Conservation (phyloP, 139 green algal genomes). For the Gonium pectorale region DNA sequence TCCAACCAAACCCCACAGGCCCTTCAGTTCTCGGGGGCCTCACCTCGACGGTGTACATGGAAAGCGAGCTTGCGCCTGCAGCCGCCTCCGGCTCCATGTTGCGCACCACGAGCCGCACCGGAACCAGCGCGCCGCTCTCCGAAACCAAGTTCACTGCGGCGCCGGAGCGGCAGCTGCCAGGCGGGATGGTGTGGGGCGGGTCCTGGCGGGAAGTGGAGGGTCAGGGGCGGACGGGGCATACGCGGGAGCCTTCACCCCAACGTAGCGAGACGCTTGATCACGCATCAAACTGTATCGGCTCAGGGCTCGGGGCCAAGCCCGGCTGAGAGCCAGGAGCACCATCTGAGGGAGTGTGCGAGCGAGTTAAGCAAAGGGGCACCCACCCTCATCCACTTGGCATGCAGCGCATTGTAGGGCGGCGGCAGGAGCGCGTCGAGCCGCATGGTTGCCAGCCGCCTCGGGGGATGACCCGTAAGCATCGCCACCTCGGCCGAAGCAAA, state of each 20-base stretch:
- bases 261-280: too few relatives aligned
- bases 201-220: too few relatives aligned
- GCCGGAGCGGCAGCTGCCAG: slow-evolving; percentile 47
- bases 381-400: slow-evolving; percentile 57
- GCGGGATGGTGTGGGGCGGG: neutral
- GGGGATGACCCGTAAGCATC: slow-evolving; percentile 38
- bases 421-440: slow-evolving; percentile 49
- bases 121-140: slow-evolving; percentile 22
- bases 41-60: slow-evolving; percentile 3
- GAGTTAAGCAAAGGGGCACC: too few relatives aligned
- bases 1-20: too few relatives aligned
- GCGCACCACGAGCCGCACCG: slow-evolving; percentile 42
- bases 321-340: too few relatives aligned
- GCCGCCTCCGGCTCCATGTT: neutral
- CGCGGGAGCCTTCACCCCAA: too few relatives aligned
- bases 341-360: too few relatives aligned
- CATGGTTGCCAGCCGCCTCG: slow-evolving; percentile 33
- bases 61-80: neutral
- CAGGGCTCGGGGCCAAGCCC: too few relatives aligned
- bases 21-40: too few relatives aligned
- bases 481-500: slow-evolving; percentile 45
- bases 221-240: too few relatives aligned
- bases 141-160: slow-evolving; percentile 49
- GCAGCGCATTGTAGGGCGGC: slow-evolving; percentile 56
- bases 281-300: too few relatives aligned